These are phyloP conservation scores for Scutellaria barbata DNA, from an alignment of 257 asterid genomes.

Conservation along the genomic window DNA sequence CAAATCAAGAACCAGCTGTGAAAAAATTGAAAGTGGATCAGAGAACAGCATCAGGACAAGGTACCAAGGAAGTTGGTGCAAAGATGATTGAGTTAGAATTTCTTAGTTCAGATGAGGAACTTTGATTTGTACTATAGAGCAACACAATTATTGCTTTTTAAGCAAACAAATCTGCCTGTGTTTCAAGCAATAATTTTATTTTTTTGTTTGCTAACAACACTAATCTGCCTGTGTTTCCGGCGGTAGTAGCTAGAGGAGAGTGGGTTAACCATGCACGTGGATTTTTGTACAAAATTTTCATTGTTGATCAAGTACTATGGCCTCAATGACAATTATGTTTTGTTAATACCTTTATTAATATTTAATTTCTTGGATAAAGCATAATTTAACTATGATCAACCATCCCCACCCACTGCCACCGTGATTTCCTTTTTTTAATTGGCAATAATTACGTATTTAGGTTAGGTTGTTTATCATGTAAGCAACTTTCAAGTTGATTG, in stretches of 20 bases:
- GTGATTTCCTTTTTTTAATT: neutral
- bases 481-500: constrained; percentile 33
- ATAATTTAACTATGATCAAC: neutral
- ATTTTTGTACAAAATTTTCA: constrained; percentile 19
- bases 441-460: constrained; percentile 23
- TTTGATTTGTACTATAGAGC: constrained; percentile 29
- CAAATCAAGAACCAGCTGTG: constrained; percentile 51
- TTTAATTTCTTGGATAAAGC: constrained; percentile 1
- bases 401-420: constrained; percentile 25
- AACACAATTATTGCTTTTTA: neutral
- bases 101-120: constrained; percentile 83
- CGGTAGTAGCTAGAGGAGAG: constrained; percentile 18
- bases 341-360: constrained; percentile 13
- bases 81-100: constrained; percentile 88
- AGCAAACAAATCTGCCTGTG: neutral
- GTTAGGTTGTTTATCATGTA: constrained; percentile 34
- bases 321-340: constrained; percentile 13
- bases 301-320: constrained; percentile 31
- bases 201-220: neutral
- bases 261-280: constrained; percentile 43
- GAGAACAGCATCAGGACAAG: constrained; percentile 40
- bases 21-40: constrained; percentile 60
- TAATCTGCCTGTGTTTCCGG: neutral
- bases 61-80: constrained; percentile 43
- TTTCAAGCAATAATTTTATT: neutral